Evolutionary conservation across 2,329 filamentous ascomycete species (phyloP).

Genomic region (Raffaelea albimanens): DNA sequence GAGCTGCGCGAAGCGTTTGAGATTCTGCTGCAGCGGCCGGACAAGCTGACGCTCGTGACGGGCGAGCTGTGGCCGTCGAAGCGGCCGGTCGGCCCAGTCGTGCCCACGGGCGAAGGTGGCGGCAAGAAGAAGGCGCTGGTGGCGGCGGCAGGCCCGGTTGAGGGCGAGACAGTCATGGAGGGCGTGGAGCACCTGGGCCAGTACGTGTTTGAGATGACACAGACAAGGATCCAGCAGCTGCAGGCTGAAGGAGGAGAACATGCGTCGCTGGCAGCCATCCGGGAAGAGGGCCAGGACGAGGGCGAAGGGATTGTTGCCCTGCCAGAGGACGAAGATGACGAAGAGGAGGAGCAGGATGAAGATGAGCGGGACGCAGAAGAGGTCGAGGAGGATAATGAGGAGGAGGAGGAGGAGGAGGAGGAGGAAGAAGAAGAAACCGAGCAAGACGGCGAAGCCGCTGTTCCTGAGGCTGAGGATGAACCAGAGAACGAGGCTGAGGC

Average conservation of each 20-base stretch:
- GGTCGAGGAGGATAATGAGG: not conserved
- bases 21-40: slow-evolving; percentile 63
- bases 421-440: not conserved
- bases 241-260: slow-evolving; percentile 21
- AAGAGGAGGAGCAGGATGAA: not conserved
- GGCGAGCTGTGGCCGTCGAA: slow-evolving; percentile 76
- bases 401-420: not conserved
- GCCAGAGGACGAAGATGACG: slow-evolving; percentile 6
- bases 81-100: slow-evolving; percentile 37
- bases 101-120: slow-evolving; percentile 30
- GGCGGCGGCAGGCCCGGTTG: slow-evolving; percentile 42
- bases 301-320: slow-evolving; percentile 8
- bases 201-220: slow-evolving; percentile 95
- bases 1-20: slow-evolving; percentile 85
- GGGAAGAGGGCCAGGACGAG: slow-evolving; percentile 2
- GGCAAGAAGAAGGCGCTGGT: slow-evolving; percentile 39
- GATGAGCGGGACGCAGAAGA: not conserved
- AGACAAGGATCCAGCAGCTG: slow-evolving; percentile 44
- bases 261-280: not conserved
- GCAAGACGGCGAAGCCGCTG: not conserved
- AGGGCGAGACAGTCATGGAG: slow-evolving; percentile 54
- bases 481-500: too few species aligned
- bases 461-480: too few species aligned
- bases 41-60: slow-evolving; percentile 71
- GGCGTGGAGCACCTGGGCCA: slow-evolving; percentile 88